These are phyloP conservation scores for Pleurotus cornucopiae DNA, from an alignment of 768 basidiomycete species.

Conservation along the genomic window DNA sequence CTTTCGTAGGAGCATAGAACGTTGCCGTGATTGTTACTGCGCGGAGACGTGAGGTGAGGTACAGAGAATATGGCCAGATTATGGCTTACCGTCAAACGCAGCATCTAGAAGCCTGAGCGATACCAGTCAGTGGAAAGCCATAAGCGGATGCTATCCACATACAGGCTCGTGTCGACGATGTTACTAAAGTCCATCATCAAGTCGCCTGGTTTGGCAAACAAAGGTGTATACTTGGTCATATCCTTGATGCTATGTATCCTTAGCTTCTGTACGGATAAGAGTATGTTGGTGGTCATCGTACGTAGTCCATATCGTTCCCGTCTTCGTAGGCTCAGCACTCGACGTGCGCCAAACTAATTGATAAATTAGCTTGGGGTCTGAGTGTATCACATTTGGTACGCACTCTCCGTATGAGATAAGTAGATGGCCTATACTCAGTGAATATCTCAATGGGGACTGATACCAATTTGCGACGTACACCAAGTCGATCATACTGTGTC, in stretches of 20 bases:
- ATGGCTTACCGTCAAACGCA: constrained; percentile 21
- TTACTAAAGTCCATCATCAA: constrained; percentile 63
- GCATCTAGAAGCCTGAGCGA: constrained; percentile 21
- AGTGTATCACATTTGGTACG: constrained; percentile 10
- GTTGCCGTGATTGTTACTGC: constrained; percentile 52
- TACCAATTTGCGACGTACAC: constrained; percentile 22
- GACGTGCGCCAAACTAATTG: constrained; percentile 60
- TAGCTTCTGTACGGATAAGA: constrained; percentile 6
- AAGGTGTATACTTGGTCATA: constrained; percentile 52
- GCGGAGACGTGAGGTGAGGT: background rate
- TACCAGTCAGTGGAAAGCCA: background rate
- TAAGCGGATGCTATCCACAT: constrained; percentile 13
- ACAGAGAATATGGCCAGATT: background rate
- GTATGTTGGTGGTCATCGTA: constrained; percentile 14
- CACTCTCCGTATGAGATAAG: constrained; percentile 56
- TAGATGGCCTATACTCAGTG: constrained; percentile 34
- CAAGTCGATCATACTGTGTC: constrained; percentile 53
- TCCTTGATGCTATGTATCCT: constrained; percentile 41
- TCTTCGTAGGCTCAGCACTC: constrained; percentile 55
- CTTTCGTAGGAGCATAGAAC: constrained; percentile 46
- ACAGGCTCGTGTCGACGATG: constrained; percentile 36
- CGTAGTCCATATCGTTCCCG: constrained; percentile 65
- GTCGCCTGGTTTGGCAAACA: constrained; percentile 50
- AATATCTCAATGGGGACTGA: constrained; percentile 7
- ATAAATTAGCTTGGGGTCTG: background rate